These are phyloP conservation scores for Vitis cinerea DNA, from an alignment of 164 flowering plant genomes.

Conservation along the genomic window DNA sequence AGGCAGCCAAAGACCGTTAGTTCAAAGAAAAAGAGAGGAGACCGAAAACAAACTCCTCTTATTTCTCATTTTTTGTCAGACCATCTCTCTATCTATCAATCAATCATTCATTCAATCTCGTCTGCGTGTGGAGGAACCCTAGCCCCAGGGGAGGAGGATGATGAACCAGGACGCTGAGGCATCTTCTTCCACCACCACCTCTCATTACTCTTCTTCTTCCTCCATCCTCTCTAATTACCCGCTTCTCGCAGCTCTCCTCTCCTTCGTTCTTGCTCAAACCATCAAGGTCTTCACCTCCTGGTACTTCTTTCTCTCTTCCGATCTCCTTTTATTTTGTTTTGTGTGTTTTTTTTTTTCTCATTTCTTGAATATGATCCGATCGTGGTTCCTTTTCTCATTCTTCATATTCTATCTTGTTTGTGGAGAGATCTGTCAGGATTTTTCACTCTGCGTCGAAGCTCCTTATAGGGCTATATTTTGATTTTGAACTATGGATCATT, in stretches of 20 bases:
- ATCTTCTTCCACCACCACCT: not conserved
- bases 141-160: not conserved
- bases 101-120: too few species aligned
- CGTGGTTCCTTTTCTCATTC: too few species aligned
- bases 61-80: not conserved
- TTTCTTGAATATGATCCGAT: too few species aligned
- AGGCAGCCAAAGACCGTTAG: slow-evolving; percentile 19
- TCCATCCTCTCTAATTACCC: slow-evolving; percentile 49
- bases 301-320: slow-evolving; percentile 31
- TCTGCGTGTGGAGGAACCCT: too few species aligned
- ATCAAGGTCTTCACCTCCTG: slow-evolving; percentile 67
- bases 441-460: too few species aligned
- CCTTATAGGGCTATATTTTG: too few species aligned
- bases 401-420: too few species aligned
- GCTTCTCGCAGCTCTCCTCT: slow-evolving; percentile 53
- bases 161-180: slow-evolving; percentile 14
- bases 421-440: too few species aligned
- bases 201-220: slow-evolving; percentile 12
- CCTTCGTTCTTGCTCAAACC: slow-evolving; percentile 64
- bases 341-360: not conserved
- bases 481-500: too few species aligned
- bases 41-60: not conserved
- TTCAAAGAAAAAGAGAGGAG: not conserved
- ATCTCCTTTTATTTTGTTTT: not conserved
- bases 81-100: not conserved